Base-by-base conservation (phyloP, 2,329 filamentous ascomycete genomes). In the Alternaria burnsii region DNA sequence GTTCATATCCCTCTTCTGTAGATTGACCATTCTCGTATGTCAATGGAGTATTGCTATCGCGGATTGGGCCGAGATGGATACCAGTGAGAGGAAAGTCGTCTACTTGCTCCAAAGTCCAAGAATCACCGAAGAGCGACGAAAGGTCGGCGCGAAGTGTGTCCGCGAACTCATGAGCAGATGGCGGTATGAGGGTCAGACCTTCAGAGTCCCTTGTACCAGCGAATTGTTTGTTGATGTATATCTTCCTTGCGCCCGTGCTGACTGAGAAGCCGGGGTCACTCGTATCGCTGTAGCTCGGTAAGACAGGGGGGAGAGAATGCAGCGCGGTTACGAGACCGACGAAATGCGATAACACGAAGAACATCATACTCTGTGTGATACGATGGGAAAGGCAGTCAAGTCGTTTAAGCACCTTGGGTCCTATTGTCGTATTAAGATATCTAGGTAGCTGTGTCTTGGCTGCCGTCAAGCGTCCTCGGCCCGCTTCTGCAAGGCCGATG, bases 181-280 rank as follows among this genome's bases (percentile, higher is more conserved):
- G 84, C 1, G 84, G 84, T 43, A 86, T 85, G 9, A 85, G 75
- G 0, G 83, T 86, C 28, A 85, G 68, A 1, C 84, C 84, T 51
- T 80, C 72, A 0, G 75, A 73, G 55, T 86, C 84, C 8, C 71
- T 75, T 32, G 62, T 66, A 1, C 74, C 66, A 0, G 82, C 79
- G 47, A 85, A 81, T 1, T 58, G 62, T 0, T 65, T 61, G 4
- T 81, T 70, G 10, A 86, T 78, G 57, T 82, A 85, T 30, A 84
- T 78, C 4, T 69, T 78, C 43, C 68, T 71, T 10, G 69, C 56
- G 3, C 59, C 53, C 12, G 68, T 54, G 24, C 26, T 52, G 28
- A 73, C 52, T 8, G 67, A 69, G 63, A 78, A 78, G 5, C 69
- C 67, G 7, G 43, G 38, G n/a, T 56, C 48, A 3, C 61, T 55